Evolutionary conservation across 2,329 filamentous ascomycete genomes (phyloP), one percentile per base, ranked within the genome.

Genomic region (Neonectria sp.): DNA sequence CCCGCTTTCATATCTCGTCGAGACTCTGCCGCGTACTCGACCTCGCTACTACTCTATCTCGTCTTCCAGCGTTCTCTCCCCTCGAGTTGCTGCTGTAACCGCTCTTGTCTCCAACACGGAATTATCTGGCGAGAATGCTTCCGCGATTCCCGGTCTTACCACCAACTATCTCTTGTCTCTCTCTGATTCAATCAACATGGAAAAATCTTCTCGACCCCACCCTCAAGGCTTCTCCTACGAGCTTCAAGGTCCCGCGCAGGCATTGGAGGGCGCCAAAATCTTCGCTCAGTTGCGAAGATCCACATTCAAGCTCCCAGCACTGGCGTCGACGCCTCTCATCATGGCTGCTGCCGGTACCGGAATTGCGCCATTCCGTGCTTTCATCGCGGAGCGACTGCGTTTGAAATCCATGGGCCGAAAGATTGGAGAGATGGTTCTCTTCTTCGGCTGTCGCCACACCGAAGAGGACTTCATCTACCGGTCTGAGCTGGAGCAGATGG

Each of bases 11-110:
- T 66, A 66, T 17, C 52, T 66, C 9, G 63, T 66, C 3, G 63
- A 66, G 52, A 66, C 63, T 35, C 35, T 66, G 21, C 63, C 58
- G 13, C 63, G 63, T 21, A 66, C 58, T 82, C 85, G 86, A 11
- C 81, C 88, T 29, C 86, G 88, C 13, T 87, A 89, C 68, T 90
- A 90, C 77, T 88, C 85, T 6, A 89, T 90, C 68, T 89, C 88
- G 1, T 89, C 86, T 0, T 89, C 87, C 15, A 81, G 79, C 8
- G 78, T 82, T 33, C 17, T 63, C 6, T 60, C 60, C 3, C 55
- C 60, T 11, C 33, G 60, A 11, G 55, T 67, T 5, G 59, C 65
- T 25, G 43, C 55, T 12, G 59, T 62, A 1, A 64, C 59, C 3
- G 65, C 59, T 3, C 35, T 67, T 6, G 65, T 63, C 2, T 64